Percentiles rank a stretch among this genome's conserved stretches.
Evolutionary conservation across 108 stramenopile species (phyloP).

Genomic region (Stephanodiscus triporus): DNA sequence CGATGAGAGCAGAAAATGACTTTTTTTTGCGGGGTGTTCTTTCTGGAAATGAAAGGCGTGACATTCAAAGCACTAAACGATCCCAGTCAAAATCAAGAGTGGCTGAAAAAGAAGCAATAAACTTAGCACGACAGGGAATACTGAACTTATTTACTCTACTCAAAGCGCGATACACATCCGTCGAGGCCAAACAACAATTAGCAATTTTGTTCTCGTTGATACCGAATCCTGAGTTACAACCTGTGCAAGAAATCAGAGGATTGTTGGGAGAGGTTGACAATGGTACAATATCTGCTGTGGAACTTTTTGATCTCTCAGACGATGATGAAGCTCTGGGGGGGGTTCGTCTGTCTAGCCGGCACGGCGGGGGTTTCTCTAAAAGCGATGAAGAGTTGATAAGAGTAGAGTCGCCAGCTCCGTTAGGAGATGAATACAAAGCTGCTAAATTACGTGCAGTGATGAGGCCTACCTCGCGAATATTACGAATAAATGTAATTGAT

Average conservation of each 20-base stretch:
- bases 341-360: slow-evolving; percentile 62
- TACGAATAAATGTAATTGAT: slow-evolving; percentile 76
- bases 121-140: slow-evolving; percentile 68
- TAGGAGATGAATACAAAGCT: slow-evolving; percentile 70
- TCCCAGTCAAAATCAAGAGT: slow-evolving; percentile 2
- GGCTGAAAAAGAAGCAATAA: slow-evolving; percentile 27
- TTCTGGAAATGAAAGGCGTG: slow-evolving; percentile 6
- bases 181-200: slow-evolving; percentile 78
- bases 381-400: slow-evolving; percentile 32
- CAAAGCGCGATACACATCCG: slow-evolving; percentile 80
- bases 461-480: slow-evolving; percentile 68
- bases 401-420: slow-evolving; percentile 75
- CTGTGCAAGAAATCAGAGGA: slow-evolving; percentile 71
- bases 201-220: slow-evolving; percentile 90
- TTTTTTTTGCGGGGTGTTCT: slow-evolving; percentile 1
- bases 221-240: slow-evolving; percentile 71
- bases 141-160: slow-evolving; percentile 81
- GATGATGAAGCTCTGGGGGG: slow-evolving; percentile 33
- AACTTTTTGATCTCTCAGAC: slow-evolving; percentile 40
- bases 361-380: slow-evolving; percentile 81
- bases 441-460: slow-evolving; percentile 62
- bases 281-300: slow-evolving; percentile 67
- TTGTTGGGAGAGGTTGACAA: slow-evolving; percentile 87
- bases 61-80: not conserved
- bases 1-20: slow-evolving; percentile 1